Evolutionary conservation across 805 yeast species (phyloP).

Genomic region (Ogataea chonburiensis): DNA sequence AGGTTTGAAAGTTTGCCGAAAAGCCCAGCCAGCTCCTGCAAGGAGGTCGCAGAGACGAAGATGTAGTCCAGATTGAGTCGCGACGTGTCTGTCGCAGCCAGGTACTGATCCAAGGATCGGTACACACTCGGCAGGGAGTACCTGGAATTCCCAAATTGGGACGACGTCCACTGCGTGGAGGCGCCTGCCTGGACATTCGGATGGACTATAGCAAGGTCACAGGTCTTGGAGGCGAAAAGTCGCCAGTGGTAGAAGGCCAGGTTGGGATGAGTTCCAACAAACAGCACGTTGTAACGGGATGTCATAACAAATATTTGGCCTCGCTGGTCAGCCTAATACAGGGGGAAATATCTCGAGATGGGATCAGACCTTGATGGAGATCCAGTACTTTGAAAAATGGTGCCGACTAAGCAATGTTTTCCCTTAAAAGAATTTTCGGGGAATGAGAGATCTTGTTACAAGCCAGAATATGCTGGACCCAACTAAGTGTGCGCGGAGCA

Average conservation of each 20-base stretch:
- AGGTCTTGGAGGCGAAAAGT: slow-evolving; percentile 43
- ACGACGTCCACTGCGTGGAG: slow-evolving; percentile 33
- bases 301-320: slow-evolving; percentile 16
- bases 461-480: slow-evolving; percentile 6
- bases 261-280: slow-evolving; percentile 58
- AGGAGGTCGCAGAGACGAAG: slow-evolving; percentile 45
- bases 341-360: no score
- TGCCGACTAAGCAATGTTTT: slow-evolving; percentile 8
- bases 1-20: slow-evolving; percentile 39
- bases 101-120: slow-evolving; percentile 29
- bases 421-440: slow-evolving; percentile 8
- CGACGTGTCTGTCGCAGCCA: slow-evolving; percentile 15
- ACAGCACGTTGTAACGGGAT: slow-evolving; percentile 31
- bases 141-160: slow-evolving; percentile 34
- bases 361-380: slow-evolving; percentile 2
- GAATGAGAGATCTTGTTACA: slow-evolving; percentile 11
- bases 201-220: slow-evolving; percentile 43
- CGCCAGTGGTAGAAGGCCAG: slow-evolving; percentile 61
- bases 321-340: slow-evolving; percentile 1
- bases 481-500: slow-evolving; percentile 9
- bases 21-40: slow-evolving; percentile 49
- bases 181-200: slow-evolving; percentile 20
- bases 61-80: slow-evolving; percentile 41
- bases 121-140: slow-evolving; percentile 25
- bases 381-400: slow-evolving; percentile 2